A percentile compares a stretch with the other conserved stretches of the same genome.
phyloP scores from a whole-genome alignment of 768 basidiomycete genomes.

The Leccinum subtestaceum region DNA sequence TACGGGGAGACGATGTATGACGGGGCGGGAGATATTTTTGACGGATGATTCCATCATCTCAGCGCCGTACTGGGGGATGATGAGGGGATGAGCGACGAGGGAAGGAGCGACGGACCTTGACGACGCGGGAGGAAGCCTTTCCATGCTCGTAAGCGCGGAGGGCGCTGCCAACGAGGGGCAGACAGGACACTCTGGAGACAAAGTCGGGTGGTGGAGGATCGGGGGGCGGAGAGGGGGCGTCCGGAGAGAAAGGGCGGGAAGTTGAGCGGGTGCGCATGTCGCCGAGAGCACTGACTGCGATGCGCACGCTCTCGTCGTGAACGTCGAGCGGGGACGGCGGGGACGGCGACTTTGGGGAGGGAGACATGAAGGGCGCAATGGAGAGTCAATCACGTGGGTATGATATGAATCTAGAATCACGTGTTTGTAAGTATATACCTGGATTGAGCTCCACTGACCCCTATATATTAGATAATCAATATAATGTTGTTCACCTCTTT shows the following conservation, averaged over 20 bases:
- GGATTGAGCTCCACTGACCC: not conserved
- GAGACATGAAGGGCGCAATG: not conserved
- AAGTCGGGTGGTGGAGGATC: conserved; percentile 27
- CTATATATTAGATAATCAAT: not conserved
- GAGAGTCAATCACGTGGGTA: conserved; percentile 9
- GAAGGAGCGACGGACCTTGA: conserved; percentile 55
- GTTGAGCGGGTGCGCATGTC: conserved; percentile 45
- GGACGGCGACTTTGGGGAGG: not conserved
- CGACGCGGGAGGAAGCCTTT: conserved; percentile 79
- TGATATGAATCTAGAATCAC: not conserved
- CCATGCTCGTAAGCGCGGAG: conserved; percentile 76
- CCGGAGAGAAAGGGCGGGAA: not conserved
- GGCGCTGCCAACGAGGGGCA: conserved; percentile 69
- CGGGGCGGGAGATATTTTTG: conserved; percentile 76
- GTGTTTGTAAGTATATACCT: not conserved
- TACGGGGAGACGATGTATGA: conserved; percentile 75
- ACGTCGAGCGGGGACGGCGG: conserved; percentile 35
- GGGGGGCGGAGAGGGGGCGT: conserved; percentile 11
- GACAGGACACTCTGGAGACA: conserved; percentile 54
- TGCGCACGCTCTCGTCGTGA: conserved; percentile 75
- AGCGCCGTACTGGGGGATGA: conserved; percentile 67
- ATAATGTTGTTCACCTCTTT: not conserved
- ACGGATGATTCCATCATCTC: conserved; percentile 86
- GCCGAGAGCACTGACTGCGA: conserved; percentile 72
- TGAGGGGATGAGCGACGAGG: conserved; percentile 10